Evolutionary conservation across 2,329 filamentous ascomycete genomes (phyloP), one percentile per base, ranked within the genome.

Genomic region (Scedosporium aurantiacum): DNA sequence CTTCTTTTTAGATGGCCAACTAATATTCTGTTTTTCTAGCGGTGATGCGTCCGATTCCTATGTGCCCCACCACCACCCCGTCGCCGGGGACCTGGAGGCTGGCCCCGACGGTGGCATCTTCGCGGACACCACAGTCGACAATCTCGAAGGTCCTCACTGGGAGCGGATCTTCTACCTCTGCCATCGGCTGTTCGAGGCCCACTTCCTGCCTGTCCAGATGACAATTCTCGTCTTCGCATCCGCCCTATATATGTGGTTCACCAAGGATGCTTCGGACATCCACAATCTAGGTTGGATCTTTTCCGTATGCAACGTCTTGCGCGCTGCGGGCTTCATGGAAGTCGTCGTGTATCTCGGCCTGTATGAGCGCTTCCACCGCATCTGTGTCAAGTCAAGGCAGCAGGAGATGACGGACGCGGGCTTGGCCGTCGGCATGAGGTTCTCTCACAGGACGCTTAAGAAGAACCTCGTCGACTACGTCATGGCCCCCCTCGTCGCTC

Each of bases 161-260:
- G 76, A 76, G 68, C 82, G 79, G 64, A 76, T 85, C 55, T 70
- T 83, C 65, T 79, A 82, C 60, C 77, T 89, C 37, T 79, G 80
- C 68, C 84, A 87, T 68, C 82, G 87, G 18, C 74, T 90, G n/a
- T 90, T 87, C 67, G 87, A 90, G 70, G 87, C 87, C 0, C 87
- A 90, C 70, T 89, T 89, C 69, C 74, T 90, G 25, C 86, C 87
- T 0, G 79, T 85, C 16, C 87, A 90, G 67, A 84, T 84, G 74
- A 82, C 81, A 5, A 82, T 88, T 55, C 75, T 88, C 28, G 77
- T 89, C 27, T 67, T 88, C 52, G 78, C 83, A 2, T 87, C 85
- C 0, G 80, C 82, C 0, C 66, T 88, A 3, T 89, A 85, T 70
- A 74, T 79, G 45, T 78, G 79, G 68, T 73, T 83, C 37, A 80